phyloP scores from a whole-genome alignment of 345 rosid genomes.

The Arabis hirsuta region DNA sequence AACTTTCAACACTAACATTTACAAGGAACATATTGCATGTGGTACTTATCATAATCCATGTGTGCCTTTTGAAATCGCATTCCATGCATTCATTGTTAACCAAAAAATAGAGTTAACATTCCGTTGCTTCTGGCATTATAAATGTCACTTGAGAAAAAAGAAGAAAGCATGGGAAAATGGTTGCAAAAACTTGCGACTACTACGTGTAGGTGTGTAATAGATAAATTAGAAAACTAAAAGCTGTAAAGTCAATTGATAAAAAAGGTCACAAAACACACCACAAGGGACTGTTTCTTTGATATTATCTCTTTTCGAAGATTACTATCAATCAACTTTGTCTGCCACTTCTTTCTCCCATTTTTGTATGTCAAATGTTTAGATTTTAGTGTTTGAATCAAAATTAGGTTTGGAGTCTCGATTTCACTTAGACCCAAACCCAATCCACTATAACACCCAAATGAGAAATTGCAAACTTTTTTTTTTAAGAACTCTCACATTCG shows the following conservation, averaged over 20 bases:
- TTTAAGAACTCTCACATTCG: conserved; percentile 21
- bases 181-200: conserved; percentile 9
- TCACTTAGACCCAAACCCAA: conserved; percentile 9
- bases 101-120: conserved; percentile 8
- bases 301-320: conserved; percentile 4
- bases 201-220: not conserved
- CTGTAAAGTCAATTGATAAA: conserved; percentile 34
- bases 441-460: not conserved
- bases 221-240: conserved; percentile 27
- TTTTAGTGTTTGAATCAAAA: not conserved
- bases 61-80: not conserved
- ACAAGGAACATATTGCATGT: not conserved
- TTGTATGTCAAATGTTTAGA: conserved; percentile 3
- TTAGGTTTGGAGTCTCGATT: not conserved
- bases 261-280: conserved; percentile 37
- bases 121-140: conserved; percentile 5
- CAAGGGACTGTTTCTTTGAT: conserved; percentile 36
- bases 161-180: not conserved
- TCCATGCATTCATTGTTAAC: conserved; percentile 10
- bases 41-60: not conserved
- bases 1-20: no score
- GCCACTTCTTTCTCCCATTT: conserved; percentile 34
- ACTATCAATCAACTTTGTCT: conserved; percentile 38
- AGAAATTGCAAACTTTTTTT: conserved; percentile 11
- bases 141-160: conserved; percentile 1